Evolutionary conservation across 306 rosid species (phyloP).

Genomic region (Lagenaria siceraria): DNA sequence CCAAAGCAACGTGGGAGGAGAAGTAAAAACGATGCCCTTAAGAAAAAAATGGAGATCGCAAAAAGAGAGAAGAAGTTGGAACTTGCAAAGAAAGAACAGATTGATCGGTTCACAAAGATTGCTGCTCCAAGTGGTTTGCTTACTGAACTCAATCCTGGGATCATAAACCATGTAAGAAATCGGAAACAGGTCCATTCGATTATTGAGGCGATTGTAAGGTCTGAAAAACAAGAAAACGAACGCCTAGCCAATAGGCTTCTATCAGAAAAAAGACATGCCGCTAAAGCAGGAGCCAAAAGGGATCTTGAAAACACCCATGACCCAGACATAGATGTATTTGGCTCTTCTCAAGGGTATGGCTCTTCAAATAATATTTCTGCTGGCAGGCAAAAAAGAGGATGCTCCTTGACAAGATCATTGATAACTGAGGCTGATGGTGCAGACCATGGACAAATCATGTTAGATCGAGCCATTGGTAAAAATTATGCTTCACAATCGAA

Average conservation of each 20-base stretch:
- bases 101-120: slow-evolving; percentile 62
- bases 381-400: slow-evolving; percentile 29
- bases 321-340: slow-evolving; percentile 20
- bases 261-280: slow-evolving; percentile 23
- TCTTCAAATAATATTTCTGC: slow-evolving; percentile 16
- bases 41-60: slow-evolving; percentile 69
- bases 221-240: slow-evolving; percentile 49
- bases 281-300: slow-evolving; percentile 22
- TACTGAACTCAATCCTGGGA: slow-evolving; percentile 90
- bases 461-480: slow-evolving; percentile 27
- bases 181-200: slow-evolving; percentile 88
- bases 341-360: slow-evolving; percentile 24
- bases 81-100: slow-evolving; percentile 77
- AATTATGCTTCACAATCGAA: slow-evolving; percentile 25
- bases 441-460: slow-evolving; percentile 15
- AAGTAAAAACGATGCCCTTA: slow-evolving; percentile 46
- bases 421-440: slow-evolving; percentile 23
- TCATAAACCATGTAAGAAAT: slow-evolving; percentile 94
- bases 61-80: slow-evolving; percentile 82
- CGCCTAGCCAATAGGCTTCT: slow-evolving; percentile 33
- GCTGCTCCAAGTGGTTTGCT: slow-evolving; percentile 99
- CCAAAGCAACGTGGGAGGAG: slow-evolving; percentile 73
- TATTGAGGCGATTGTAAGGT: slow-evolving; percentile 74
- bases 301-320: slow-evolving; percentile 26
- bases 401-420: slow-evolving; percentile 17